phyloP scores from a whole-genome alignment of 2,329 filamentous ascomycete genomes.

The Fusarium fujikuroi region DNA sequence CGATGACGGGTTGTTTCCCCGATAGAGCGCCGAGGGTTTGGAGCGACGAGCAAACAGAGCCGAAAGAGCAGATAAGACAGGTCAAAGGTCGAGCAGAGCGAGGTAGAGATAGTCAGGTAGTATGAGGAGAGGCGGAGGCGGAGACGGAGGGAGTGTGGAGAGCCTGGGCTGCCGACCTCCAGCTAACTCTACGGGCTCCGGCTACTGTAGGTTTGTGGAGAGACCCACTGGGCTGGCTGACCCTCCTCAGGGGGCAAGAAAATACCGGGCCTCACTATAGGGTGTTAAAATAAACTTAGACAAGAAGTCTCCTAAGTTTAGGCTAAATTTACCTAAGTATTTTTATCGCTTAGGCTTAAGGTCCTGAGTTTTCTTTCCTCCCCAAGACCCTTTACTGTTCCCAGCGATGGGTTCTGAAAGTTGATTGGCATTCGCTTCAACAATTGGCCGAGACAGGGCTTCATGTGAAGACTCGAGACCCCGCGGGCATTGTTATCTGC shows the following conservation, averaged over 20 bases:
- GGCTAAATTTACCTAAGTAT: no score
- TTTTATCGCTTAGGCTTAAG: no score
- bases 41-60: constrained; percentile 31
- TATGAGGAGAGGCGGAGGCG: constrained; percentile 32
- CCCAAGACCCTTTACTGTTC: background rate
- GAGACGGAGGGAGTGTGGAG: constrained; percentile 32
- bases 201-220: constrained; percentile 36
- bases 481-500: constrained; percentile 2
- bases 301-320: no score
- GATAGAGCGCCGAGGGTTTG: constrained; percentile 20
- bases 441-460: constrained; percentile 35
- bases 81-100: background rate
- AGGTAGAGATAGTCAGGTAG: constrained; percentile 18
- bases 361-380: no score
- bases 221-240: constrained; percentile 27
- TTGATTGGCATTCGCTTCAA: constrained; percentile 28
- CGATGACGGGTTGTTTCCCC: constrained; percentile 6
- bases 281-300: no score
- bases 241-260: no score
- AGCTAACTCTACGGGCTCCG: background rate
- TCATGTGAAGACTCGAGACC: constrained; percentile 26
- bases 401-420: background rate
- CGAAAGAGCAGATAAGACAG: background rate
- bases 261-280: no score
- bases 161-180: constrained; percentile 2